Evolutionary conservation across 257 asterid genomes (phyloP).

Genomic region (Petrea volubilis): DNA sequence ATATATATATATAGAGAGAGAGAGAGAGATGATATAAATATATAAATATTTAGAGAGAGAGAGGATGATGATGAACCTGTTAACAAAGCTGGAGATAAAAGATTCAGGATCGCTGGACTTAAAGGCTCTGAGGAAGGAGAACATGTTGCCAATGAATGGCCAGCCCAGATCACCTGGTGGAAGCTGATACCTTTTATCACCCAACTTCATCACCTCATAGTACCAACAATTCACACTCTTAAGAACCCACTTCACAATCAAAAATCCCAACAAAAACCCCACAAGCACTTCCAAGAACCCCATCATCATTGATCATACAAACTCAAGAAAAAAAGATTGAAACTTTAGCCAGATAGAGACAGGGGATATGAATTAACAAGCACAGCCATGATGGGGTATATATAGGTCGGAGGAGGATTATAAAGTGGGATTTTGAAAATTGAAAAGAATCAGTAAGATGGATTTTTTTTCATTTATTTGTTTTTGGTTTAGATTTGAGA

Average conservation of each 20-base stretch:
- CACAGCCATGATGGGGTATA: neutral
- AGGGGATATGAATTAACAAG: neutral
- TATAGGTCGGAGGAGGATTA: neutral
- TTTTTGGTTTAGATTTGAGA: neutral
- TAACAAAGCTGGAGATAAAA: conserved; percentile 43
- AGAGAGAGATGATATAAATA: too few relatives aligned
- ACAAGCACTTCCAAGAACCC: conserved; percentile 1
- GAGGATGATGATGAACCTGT: conserved; percentile 44
- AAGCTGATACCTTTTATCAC: conserved; percentile 36
- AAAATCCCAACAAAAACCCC: neutral
- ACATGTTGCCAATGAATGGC: conserved; percentile 88
- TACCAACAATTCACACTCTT: conserved; percentile 49
- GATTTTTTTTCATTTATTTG: neutral
- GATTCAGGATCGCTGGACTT: conserved; percentile 74
- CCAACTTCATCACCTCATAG: conserved; percentile 49
- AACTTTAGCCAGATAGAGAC: neutral
- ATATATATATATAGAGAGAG: neutral
- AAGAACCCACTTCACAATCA: conserved; percentile 35
- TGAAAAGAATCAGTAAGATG: neutral
- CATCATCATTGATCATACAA: neutral
- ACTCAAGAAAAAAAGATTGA: neutral
- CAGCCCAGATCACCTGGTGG: conserved; percentile 98
- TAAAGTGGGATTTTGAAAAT: neutral
- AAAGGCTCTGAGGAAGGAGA: conserved; percentile 74
- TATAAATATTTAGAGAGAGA: neutral